These are phyloP conservation scores for Saccharomyces jurei DNA, from an alignment of 805 yeast species.

Conservation along the genomic window DNA sequence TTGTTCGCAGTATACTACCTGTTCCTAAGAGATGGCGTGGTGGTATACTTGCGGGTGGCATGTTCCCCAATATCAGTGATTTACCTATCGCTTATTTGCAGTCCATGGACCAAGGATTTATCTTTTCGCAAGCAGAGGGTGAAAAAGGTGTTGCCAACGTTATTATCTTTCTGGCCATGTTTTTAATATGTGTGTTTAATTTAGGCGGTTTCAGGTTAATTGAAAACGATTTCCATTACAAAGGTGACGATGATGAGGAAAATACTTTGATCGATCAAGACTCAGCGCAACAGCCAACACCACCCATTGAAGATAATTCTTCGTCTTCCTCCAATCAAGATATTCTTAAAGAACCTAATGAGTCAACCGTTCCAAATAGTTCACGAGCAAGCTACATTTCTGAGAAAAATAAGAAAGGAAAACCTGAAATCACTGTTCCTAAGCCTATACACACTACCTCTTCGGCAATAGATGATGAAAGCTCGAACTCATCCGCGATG, in stretches of 20 bases:
- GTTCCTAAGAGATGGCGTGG: constrained; percentile 66
- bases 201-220: constrained; percentile 66
- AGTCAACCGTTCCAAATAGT: not conserved
- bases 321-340: not conserved
- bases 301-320: not conserved
- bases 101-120: constrained; percentile 53
- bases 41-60: constrained; percentile 60
- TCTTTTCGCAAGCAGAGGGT: constrained; percentile 52
- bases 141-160: constrained; percentile 76
- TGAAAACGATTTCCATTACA: constrained; percentile 52
- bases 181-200: constrained; percentile 59
- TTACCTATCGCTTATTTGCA: constrained; percentile 71
- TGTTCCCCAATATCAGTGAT: constrained; percentile 69
- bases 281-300: not conserved
- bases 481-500: not conserved
- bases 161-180: constrained; percentile 65
- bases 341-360: not conserved
- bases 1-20: constrained; percentile 27
- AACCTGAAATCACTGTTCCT: not conserved
- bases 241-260: constrained; percentile 18
- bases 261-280: constrained; percentile 7
- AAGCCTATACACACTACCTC: not conserved
- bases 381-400: not conserved
- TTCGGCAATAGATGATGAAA: not conserved
- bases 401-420: not conserved